Evolutionary conservation across 768 basidiomycete genomes (phyloP), one percentile per base, ranked within the genome.

Genomic region (Daedalea quercina): DNA sequence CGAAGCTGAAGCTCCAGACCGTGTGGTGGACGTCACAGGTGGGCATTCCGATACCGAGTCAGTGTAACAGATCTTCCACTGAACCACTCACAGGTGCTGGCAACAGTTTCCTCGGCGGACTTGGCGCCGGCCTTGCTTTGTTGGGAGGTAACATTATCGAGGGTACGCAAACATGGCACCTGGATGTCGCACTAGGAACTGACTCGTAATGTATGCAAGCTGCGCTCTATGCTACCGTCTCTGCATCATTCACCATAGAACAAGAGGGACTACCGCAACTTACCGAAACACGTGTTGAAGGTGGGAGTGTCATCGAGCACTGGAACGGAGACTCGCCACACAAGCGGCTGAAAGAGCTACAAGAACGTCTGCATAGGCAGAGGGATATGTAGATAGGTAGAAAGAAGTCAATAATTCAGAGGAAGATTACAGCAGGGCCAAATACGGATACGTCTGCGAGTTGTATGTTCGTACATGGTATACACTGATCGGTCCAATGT

Each of bases 21-120:
- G 75, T 52, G 73, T 94, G 15, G 77, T 86, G 2, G 91, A 94
- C 66, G 90, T 92, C 23, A 94, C 91, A 57, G 92, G 88, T 83
- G 54, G 58, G 41, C 24, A 47, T n/a, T n/a, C n/a, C n/a, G n/a
- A n/a, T n/a, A n/a, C n/a, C n/a, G 50, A 37, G 35, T 31, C 41
- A 53, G 51, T 52, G 58, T 50, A 45, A 37, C 26, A 49, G 55
- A 57, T 25, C 31, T 53, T 44, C 19, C n/a, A 44, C 19, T 24
- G 19, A 55, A 42, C 15, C 34, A n/a, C 19, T 28, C 53, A 22
- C 57, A 90, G 90, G 93, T 42, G 92, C 90, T n/a, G 93, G 93
- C 15, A 95, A 95, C 66, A 78, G 81, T 54, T 95, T 94, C 67
- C 73, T 94, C 22, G 91, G 91, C 13, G 91, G 91, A 6, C 74